Conservation (phyloP, 192 early-diverging fungal species). For the Backusella sp. region DNA sequence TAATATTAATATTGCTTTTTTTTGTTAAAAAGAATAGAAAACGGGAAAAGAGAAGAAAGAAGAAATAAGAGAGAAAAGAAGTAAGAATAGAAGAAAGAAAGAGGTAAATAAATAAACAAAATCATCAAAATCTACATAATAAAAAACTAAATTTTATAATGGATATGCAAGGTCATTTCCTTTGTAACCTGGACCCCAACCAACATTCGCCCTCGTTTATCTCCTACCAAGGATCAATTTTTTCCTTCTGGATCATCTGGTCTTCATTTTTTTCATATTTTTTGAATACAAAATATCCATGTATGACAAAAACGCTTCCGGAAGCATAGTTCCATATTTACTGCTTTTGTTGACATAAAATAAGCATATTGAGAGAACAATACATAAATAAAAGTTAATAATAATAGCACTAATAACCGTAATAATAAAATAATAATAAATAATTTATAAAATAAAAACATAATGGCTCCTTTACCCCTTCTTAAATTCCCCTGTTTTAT, state of each 20-base stretch:
- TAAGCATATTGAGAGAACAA: background rate
- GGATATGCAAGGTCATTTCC: slow-evolving; percentile 3
- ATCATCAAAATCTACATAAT: background rate
- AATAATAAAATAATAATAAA: slow-evolving; percentile 1
- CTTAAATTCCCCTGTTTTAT: slow-evolving; percentile 2
- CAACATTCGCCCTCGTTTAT: slow-evolving; percentile 7
- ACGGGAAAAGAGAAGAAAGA: background rate
- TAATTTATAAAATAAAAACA: background rate
- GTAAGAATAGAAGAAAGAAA: background rate
- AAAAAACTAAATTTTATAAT: background rate
- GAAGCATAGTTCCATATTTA: slow-evolving; percentile 3
- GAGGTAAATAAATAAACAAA: slow-evolving; percentile 1
- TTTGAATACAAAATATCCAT: background rate
- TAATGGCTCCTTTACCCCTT: background rate
- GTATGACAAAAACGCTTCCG: background rate
- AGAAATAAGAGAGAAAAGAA: background rate
- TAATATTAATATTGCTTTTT: background rate
- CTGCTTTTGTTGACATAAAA: background rate
- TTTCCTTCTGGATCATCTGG: slow-evolving; percentile 2
- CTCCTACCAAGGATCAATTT: slow-evolving; percentile 1
- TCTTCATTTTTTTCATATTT: background rate
- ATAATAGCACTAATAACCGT: background rate
- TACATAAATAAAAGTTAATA: background rate
- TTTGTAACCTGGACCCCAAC: slow-evolving; percentile 8
- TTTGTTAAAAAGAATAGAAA: background rate